Evolutionary conservation across 1,284 basidiomycete species (phyloP), one percentile per base, ranked within the genome.

Genomic region (Trametes hirsuta): DNA sequence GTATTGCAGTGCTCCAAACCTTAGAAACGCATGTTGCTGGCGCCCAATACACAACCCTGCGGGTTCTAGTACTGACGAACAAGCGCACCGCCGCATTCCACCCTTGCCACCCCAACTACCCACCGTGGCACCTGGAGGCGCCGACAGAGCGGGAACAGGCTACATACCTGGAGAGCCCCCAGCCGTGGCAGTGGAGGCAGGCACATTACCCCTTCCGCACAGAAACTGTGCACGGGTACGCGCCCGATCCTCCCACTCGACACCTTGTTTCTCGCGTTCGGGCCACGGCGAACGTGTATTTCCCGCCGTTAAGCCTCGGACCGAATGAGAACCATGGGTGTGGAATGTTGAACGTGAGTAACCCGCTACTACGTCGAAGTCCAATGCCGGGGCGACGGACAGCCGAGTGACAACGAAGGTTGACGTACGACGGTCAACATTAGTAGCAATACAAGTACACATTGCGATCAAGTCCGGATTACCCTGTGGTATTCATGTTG

Each of bases 141-240:
- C 30, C 30, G 30, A 30, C 30, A 30, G 30, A 30, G 30, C 30
- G 30, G 30, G 30, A 8, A 8, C 30, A 30, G 30, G 46, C 25
- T 25, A 30, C 18, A 37, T 15, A 5, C 10, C 58, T 54, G 56
- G 53, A 34, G 51, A 57, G 47, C 4, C n/a, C 18, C 2, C 34
- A n/a, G 9, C 59, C 63, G 25, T 24, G 15, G 47, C 11, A 54
- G 25, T 44, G 62, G 57, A 49, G 52, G 54, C 57, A 59, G 63
- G 59, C 49, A 58, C 62, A 24, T n/a, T 24, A 11, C 51, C 54
- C 21, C 15, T 22, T 53, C 47, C 18, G 48, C 39, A 14, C 30
- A 18, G 40, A 25, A 8, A 9, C 35, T 9, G 30, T 50, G n/a
- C 54, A 39, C 50, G 49, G 30, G 4, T 21, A 40, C 22, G 37